A percentile compares a stretch with the other conserved stretches of the same genome.
Evolutionary conservation across 2,329 filamentous ascomycete genomes (phyloP).

Genomic region (Colletotrichum cuscutae): DNA sequence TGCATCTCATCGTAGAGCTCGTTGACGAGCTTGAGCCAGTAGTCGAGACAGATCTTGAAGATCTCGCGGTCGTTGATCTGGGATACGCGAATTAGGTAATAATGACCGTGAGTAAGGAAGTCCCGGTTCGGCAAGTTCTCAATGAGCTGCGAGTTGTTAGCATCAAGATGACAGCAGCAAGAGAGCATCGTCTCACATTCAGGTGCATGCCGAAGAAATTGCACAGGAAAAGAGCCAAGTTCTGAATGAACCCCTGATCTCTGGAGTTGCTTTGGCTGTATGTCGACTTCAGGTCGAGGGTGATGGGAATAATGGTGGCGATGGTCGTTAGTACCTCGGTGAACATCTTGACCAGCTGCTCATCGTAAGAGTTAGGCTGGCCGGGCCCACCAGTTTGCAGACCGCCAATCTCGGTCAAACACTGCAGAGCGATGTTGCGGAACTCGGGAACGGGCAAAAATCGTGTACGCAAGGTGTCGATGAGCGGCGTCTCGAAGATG

Average conservation of each 20-base stretch:
- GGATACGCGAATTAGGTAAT: slow-evolving; percentile 97
- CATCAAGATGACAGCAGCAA: slow-evolving; percentile 35
- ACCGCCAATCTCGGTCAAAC: slow-evolving; percentile 95
- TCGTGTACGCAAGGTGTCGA: slow-evolving; percentile 90
- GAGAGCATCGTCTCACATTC: slow-evolving; percentile 62
- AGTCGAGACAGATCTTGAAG: slow-evolving; percentile 99
- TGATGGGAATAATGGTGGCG: slow-evolving; percentile 90
- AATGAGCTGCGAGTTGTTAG: slow-evolving; percentile 70
- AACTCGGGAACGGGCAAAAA: slow-evolving; percentile 96
- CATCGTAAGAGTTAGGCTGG: slow-evolving; percentile 82
- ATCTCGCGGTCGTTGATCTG: slow-evolving; percentile 99
- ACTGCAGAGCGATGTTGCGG: slow-evolving; percentile 96
- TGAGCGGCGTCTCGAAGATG: slow-evolving; percentile 97
- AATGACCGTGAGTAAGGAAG: slow-evolving; percentile 94
- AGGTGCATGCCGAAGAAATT: slow-evolving; percentile 97
- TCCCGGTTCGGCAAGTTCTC: slow-evolving; percentile 96
- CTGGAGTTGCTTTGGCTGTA: slow-evolving; percentile 91
- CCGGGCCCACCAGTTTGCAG: slow-evolving; percentile 82
- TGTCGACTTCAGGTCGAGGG: slow-evolving; percentile 89
- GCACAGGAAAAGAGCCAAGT: slow-evolving; percentile 92
- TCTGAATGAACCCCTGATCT: slow-evolving; percentile 98
- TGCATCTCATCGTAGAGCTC: slow-evolving; percentile 99
- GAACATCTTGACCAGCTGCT: slow-evolving; percentile 98
- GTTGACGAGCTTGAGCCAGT: slow-evolving; percentile 98
- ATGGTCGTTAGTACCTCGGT: slow-evolving; percentile 95